Evolutionary conservation across 2,329 filamentous ascomycete species (phyloP).

Genomic region (Hyphodiscus sp.): DNA sequence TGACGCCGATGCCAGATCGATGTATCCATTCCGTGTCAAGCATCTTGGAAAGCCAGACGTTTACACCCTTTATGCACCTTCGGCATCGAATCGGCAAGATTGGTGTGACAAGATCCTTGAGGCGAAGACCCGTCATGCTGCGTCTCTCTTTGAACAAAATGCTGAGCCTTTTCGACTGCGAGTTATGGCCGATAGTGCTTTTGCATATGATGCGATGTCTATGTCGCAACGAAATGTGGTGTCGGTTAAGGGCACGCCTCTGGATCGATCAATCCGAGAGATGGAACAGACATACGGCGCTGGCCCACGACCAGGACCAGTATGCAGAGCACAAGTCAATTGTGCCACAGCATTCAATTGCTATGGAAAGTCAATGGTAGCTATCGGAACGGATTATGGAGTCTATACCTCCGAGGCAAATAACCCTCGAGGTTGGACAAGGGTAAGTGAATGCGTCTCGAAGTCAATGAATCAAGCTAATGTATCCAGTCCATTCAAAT

Average conservation of each 20-base stretch:
- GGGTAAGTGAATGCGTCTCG: constrained; percentile 49
- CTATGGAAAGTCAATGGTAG: constrained; percentile 79
- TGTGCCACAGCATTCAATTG: constrained; percentile 87
- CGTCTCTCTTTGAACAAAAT: constrained; percentile 82
- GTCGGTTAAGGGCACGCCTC: constrained; percentile 80
- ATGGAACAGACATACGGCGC: constrained; percentile 73
- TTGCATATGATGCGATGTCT: constrained; percentile 66
- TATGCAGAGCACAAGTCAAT: constrained; percentile 83
- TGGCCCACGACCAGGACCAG: constrained; percentile 62
- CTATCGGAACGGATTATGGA: constrained; percentile 90
- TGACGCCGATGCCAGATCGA: constrained; percentile 37
- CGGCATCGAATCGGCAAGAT: constrained; percentile 66
- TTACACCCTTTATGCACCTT: constrained; percentile 83
- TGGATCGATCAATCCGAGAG: constrained; percentile 85
- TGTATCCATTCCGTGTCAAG: constrained; percentile 94
- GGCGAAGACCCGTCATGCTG: constrained; percentile 89
- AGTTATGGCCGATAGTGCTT: constrained; percentile 87
- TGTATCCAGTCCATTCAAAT: constrained; percentile 61
- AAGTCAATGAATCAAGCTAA: constrained; percentile 11
- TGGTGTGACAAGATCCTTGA: constrained; percentile 94
- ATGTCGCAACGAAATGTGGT: constrained; percentile 59
- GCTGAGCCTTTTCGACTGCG: constrained; percentile 90
- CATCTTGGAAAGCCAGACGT: constrained; percentile 83
- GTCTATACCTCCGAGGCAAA: constrained; percentile 84
- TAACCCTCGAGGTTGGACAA: constrained; percentile 85